Evolutionary conservation across 108 stramenopile species (phyloP), one percentile per base, ranked within the genome.

Genomic region (Stephanodiscus triporus): DNA sequence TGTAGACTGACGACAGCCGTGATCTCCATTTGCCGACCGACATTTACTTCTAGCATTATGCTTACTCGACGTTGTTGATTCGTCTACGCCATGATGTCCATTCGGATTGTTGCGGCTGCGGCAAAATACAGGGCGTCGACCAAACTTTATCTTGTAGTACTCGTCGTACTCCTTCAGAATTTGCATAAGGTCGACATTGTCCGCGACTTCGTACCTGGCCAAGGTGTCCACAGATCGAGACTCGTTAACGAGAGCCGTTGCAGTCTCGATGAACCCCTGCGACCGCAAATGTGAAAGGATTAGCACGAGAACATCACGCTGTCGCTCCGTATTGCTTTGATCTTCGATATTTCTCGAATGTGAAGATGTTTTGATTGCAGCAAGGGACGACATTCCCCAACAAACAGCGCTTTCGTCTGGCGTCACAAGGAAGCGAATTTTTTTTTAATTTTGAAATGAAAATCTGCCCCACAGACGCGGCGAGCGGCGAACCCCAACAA

Each of bases 81-180:
- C 70, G 10, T 9, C 64, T 66, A 29, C 50, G 1, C 20, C 50
- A 22, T 34, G 53, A 22, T 34, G 53, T 26, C 32, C 27, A 47
- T 72, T 72, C 58, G 55, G 43, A 45, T 54, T 23, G 43, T 62
- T 68, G 9, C 36, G 54, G 9, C 59, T 43, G 19, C 69, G 54
- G 54, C 42, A 68, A 55, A 76, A 84, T 13, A 65, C 49, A 14
- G 72, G 78, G 22, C 64, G 60, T 48, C 59, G 64, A 27, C 85
- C 83, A 48, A 74, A 85, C 37, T 70, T 78, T 37, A 89, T 78
- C 40, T 82, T 61, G 48, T 89, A 87, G 63, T 84, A 89, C 23
- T 70, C 77, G 37, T 87, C 82, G 56, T 82, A 89, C 26, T 89
- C 86, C 61, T 73, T 75, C 37, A 87, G 22, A 26, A 89, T 72